These are phyloP conservation scores for Takashimella koratensis DNA, from an alignment of 1,284 basidiomycete genomes.

Conservation along the genomic window DNA sequence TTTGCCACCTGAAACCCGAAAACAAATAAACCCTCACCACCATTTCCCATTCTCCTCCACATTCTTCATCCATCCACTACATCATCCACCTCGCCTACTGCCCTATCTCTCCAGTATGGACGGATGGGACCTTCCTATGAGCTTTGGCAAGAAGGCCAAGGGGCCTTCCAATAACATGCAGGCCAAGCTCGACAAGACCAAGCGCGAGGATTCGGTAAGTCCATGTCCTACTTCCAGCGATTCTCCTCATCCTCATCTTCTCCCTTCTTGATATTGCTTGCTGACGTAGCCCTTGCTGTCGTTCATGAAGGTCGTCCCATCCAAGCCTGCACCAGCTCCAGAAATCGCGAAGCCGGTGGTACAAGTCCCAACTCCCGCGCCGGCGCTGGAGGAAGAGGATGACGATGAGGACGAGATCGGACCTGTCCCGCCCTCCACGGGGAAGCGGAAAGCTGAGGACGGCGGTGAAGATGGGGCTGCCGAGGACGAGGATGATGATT, in stretches of 20 bases:
- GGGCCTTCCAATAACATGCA: slow-evolving; percentile 21
- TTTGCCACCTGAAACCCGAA: slow-evolving; percentile 1
- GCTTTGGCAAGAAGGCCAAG: slow-evolving; percentile 50
- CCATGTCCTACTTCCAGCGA: background rate
- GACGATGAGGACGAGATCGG: slow-evolving; percentile 33
- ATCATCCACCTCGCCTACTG: too few species aligned
- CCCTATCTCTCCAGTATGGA: too few species aligned
- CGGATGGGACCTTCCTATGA: slow-evolving; percentile 46
- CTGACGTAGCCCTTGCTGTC: background rate
- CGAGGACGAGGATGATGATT: slow-evolving; percentile 18
- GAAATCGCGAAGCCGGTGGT: background rate
- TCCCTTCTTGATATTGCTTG: background rate
- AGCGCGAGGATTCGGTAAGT: slow-evolving; percentile 28
- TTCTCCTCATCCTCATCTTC: background rate
- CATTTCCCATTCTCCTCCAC: slow-evolving; percentile 1
- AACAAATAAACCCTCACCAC: background rate
- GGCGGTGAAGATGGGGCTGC: slow-evolving; percentile 27
- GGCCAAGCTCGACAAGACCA: slow-evolving; percentile 45
- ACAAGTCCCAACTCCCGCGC: background rate
- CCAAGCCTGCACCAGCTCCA: background rate
- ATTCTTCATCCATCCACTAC: too few species aligned
- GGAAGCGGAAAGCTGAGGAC: slow-evolving; percentile 32
- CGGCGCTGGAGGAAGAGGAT: slow-evolving; percentile 10
- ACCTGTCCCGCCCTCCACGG: slow-evolving; percentile 25
- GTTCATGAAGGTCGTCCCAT: too few species aligned